phyloP scores from a whole-genome alignment of 2,329 filamentous ascomycete species.

The Bertia moriformis region DNA sequence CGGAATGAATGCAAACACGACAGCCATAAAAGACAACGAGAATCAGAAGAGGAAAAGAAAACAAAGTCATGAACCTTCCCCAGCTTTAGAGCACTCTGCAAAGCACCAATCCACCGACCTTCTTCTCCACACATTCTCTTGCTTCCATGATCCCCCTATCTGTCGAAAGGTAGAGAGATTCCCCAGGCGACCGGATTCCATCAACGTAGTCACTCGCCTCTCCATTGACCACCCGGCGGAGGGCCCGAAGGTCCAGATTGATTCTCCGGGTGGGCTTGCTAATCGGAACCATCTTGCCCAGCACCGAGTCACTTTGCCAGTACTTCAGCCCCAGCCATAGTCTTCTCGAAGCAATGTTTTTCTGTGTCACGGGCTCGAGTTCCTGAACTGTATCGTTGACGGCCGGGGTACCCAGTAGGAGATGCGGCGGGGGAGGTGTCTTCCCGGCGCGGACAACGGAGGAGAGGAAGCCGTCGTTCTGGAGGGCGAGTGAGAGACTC shows the following conservation, averaged over 20 bases:
- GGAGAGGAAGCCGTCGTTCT: conserved; percentile 54
- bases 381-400: neutral
- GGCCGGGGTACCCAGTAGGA: conserved; percentile 26
- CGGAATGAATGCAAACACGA: neutral
- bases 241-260: conserved; percentile 39
- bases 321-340: conserved; percentile 65
- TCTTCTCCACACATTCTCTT: conserved; percentile 57
- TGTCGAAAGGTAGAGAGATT: conserved; percentile 55
- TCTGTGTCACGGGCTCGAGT: conserved; percentile 32
- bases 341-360: conserved; percentile 45
- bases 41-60: neutral
- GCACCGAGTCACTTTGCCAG: conserved; percentile 56
- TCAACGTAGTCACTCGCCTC: conserved; percentile 41
- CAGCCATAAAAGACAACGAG: too few relatives aligned
- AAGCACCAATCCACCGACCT: conserved; percentile 50
- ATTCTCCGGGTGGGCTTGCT: conserved; percentile 57
- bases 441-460: conserved; percentile 51
- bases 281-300: conserved; percentile 46
- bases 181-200: conserved; percentile 49
- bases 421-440: conserved; percentile 33
- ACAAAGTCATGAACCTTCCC: neutral
- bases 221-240: conserved; percentile 45
- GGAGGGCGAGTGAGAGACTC: conserved; percentile 47
- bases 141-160: conserved; percentile 55
- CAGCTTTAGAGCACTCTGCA: conserved; percentile 32